These are phyloP conservation scores for Fusarium sp. DNA, from an alignment of 2,329 filamentous ascomycete species.

Conservation along the genomic window DNA sequence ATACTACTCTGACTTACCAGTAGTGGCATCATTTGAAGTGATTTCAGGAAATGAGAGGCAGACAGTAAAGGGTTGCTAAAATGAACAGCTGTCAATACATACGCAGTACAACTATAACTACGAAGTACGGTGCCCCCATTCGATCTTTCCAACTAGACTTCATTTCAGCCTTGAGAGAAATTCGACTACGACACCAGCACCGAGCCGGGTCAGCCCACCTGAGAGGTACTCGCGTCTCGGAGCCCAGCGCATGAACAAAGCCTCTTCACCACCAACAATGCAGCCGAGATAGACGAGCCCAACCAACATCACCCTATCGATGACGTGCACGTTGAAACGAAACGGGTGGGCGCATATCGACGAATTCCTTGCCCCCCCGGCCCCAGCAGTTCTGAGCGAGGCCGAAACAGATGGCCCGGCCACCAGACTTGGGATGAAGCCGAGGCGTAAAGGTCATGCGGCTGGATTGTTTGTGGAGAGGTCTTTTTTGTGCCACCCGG, in stretches of 20 bases:
- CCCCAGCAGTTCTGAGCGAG: constrained; percentile 5
- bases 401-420: constrained; percentile 28
- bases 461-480: constrained; percentile 11
- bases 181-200: neutral
- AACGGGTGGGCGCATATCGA: constrained; percentile 24
- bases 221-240: constrained; percentile 3
- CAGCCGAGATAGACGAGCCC: neutral
- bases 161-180: neutral
- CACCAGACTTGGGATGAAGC: constrained; percentile 1
- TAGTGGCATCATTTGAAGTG: neutral
- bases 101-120: neutral
- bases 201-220: neutral
- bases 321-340: constrained; percentile 21
- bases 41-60: neutral
- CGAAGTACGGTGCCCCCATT: neutral
- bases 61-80: neutral
- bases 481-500: constrained; percentile 15
- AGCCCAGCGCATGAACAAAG: neutral
- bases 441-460: constrained; percentile 9
- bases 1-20: neutral
- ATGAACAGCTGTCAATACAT: neutral
- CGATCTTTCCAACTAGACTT: neutral
- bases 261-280: neutral
- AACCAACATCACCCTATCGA: constrained; percentile 11
- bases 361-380: neutral